Evolutionary conservation across 495 filamentous ascomycete genomes (phyloP).

Genomic region (Aspergillus homomorphus): DNA sequence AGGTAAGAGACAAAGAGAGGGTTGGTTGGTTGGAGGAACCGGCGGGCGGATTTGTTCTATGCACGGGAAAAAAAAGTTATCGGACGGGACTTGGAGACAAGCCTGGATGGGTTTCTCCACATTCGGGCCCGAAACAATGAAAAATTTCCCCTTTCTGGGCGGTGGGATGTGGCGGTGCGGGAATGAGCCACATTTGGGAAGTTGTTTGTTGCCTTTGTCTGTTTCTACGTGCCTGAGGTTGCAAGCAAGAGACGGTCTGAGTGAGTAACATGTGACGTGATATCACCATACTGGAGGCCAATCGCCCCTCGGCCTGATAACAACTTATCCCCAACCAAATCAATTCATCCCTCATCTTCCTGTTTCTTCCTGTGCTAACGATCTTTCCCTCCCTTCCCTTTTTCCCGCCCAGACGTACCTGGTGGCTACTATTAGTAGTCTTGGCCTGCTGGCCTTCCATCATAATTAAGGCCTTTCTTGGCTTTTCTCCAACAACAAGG

Average conservation of each 20-base stretch:
- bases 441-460: not conserved
- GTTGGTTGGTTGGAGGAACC: slow-evolving; percentile 1
- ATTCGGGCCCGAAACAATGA: slow-evolving; percentile 6
- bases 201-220: not conserved
- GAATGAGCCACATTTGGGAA: not conserved
- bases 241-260: slow-evolving; percentile 15
- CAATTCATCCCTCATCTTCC: no score
- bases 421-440: not conserved
- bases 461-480: not conserved
- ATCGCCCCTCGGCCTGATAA: not conserved
- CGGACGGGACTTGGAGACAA: no score
- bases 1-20: not conserved
- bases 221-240: slow-evolving; percentile 26
- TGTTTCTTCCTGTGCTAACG: no score
- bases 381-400: not conserved
- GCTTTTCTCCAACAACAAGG: not conserved
- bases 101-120: slow-evolving; percentile 16
- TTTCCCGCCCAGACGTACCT: not conserved
- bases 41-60: slow-evolving; percentile 2
- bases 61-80: slow-evolving; percentile 23
- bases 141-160: slow-evolving; percentile 15
- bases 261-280: slow-evolving; percentile 36
- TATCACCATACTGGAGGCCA: slow-evolving; percentile 22
- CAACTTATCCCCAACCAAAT: slow-evolving; percentile 6
- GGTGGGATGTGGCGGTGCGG: slow-evolving; percentile 12